Percentiles rank a stretch among this genome's conserved stretches.
phyloP scores from a whole-genome alignment of 345 rosid genomes.

The Hibiscus mutabilis region DNA sequence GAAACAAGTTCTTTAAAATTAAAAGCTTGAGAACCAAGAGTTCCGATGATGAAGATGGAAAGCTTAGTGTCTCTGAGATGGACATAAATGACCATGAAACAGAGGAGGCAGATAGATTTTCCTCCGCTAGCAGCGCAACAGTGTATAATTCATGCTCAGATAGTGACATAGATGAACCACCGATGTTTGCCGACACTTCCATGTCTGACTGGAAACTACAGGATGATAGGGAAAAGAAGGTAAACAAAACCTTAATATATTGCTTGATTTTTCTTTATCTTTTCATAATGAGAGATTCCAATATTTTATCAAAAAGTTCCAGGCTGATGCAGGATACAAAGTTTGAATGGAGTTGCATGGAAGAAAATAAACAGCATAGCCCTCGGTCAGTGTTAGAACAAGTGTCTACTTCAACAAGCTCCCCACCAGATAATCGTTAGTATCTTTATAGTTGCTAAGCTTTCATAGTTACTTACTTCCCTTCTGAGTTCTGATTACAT shows the following conservation, averaged over 20 bases:
- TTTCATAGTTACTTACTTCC: neutral
- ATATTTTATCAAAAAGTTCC: slow-evolving; percentile 22
- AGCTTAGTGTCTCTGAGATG: neutral
- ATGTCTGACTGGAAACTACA: slow-evolving; percentile 4
- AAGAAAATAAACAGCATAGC: slow-evolving; percentile 18
- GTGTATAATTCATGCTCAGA: slow-evolving; percentile 29
- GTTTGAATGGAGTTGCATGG: slow-evolving; percentile 6
- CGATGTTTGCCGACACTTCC: slow-evolving; percentile 6
- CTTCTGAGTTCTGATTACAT: neutral
- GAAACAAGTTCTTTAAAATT: slow-evolving; percentile 18
- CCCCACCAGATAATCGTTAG: slow-evolving; percentile 10
- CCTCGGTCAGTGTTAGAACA: slow-evolving; percentile 24
- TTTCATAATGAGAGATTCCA: too few relatives aligned
- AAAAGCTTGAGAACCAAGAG: slow-evolving; percentile 14
- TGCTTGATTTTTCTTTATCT: neutral
- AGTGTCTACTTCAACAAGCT: slow-evolving; percentile 10
- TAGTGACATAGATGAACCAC: slow-evolving; percentile 26
- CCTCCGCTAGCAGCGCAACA: slow-evolving; percentile 25
- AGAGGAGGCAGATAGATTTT: slow-evolving; percentile 22
- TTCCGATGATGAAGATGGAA: slow-evolving; percentile 2
- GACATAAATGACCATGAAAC: slow-evolving; percentile 1
- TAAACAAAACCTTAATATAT: slow-evolving; percentile 7
- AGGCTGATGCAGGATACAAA: slow-evolving; percentile 27
- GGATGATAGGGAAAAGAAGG: slow-evolving; percentile 24
- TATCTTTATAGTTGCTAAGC: neutral